A percentile compares a stretch with the other conserved stretches of the same genome.
phyloP scores from a whole-genome alignment of 371 early-diverging fungal species.

The Haplosporangium sp. region DNA sequence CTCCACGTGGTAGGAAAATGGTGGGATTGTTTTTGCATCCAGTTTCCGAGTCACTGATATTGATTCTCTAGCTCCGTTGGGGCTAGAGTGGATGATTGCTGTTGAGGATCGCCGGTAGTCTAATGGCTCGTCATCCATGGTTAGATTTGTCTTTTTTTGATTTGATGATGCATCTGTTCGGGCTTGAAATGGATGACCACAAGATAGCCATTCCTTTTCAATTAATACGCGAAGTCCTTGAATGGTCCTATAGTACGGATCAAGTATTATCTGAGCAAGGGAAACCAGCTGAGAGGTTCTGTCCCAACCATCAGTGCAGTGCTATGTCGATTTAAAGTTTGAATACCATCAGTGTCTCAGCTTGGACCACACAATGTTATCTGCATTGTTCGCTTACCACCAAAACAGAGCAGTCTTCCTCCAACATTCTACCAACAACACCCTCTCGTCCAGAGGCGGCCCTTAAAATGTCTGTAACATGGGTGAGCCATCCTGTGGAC shows the following conservation, averaged over 20 bases:
- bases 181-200: constrained; percentile 57
- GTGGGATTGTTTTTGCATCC: constrained; percentile 20
- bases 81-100: constrained; percentile 32
- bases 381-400: constrained; percentile 37
- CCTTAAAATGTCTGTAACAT: constrained; percentile 55
- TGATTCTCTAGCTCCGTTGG: constrained; percentile 41
- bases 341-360: too few relatives aligned
- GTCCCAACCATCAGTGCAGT: constrained; percentile 62
- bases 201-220: constrained; percentile 59
- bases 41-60: constrained; percentile 18
- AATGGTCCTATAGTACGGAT: constrained; percentile 58
- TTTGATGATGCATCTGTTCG: constrained; percentile 29
- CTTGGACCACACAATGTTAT: not conserved
- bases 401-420: constrained; percentile 50
- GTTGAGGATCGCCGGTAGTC: constrained; percentile 12
- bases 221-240: constrained; percentile 57
- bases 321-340: constrained; percentile 21
- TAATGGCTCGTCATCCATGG: constrained; percentile 7
- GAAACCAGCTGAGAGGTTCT: constrained; percentile 59
- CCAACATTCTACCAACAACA: constrained; percentile 53
- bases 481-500: constrained; percentile 55
- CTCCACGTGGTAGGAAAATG: constrained; percentile 29
- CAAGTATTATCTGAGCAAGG: constrained; percentile 56
- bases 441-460: constrained; percentile 57
- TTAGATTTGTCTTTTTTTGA: constrained; percentile 10